Conservation (phyloP, 2,329 filamentous ascomycete species). For the Penicillium crustosum region DNA sequence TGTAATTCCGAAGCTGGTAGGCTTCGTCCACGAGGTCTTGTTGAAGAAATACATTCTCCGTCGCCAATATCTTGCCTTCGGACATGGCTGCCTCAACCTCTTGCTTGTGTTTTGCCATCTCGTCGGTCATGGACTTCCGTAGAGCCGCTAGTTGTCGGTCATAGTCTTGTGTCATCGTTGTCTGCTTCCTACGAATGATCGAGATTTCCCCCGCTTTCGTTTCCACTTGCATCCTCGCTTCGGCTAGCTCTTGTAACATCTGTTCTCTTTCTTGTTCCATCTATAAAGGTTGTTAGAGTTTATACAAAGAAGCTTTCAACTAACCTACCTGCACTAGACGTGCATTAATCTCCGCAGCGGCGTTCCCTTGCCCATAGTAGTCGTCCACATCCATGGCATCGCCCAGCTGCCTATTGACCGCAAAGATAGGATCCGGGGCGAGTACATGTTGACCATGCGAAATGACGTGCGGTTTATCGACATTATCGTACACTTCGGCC, state of each 20-base stretch:
- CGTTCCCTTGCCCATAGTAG: slow-evolving; percentile 14
- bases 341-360: slow-evolving; percentile 11
- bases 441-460: slow-evolving; percentile 9
- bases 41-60: slow-evolving; percentile 60
- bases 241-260: slow-evolving; percentile 39
- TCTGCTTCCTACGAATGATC: slow-evolving; percentile 60
- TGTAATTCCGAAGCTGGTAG: slow-evolving; percentile 47
- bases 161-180: slow-evolving; percentile 53
- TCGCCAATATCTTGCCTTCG: slow-evolving; percentile 57
- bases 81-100: slow-evolving; percentile 56
- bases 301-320: neutral
- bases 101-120: slow-evolving; percentile 53
- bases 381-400: slow-evolving; percentile 26
- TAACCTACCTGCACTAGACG: slow-evolving; percentile 31
- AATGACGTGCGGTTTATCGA: slow-evolving; percentile 14
- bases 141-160: slow-evolving; percentile 54
- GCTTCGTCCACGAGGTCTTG: slow-evolving; percentile 60
- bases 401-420: slow-evolving; percentile 9
- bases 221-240: slow-evolving; percentile 44
- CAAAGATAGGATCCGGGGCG: slow-evolving; percentile 8
- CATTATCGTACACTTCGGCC: slow-evolving; percentile 45
- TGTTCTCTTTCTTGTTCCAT: slow-evolving; percentile 42
- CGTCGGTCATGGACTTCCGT: slow-evolving; percentile 56
- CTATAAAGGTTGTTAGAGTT: slow-evolving; percentile 23
- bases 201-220: slow-evolving; percentile 61